These are phyloP conservation scores for Priceomyces medius DNA, from an alignment of 805 yeast genomes.

Conservation along the genomic window DNA sequence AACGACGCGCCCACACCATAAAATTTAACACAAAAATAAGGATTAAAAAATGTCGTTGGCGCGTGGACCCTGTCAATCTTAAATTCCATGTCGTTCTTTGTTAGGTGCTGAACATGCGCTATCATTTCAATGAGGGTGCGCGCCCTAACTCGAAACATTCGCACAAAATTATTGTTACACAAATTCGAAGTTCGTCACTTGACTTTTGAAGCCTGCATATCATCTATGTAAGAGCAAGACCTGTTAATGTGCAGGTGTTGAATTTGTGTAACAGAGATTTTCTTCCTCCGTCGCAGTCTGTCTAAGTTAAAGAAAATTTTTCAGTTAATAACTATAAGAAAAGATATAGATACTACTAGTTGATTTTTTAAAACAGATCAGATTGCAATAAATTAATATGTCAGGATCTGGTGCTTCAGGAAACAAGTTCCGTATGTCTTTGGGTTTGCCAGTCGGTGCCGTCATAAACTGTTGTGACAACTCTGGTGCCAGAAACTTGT, in stretches of 20 bases:
- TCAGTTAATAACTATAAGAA: slow-evolving; percentile 1
- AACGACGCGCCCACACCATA: background rate
- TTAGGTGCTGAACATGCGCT: no score
- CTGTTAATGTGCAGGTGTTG: background rate
- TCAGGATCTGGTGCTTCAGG: slow-evolving; percentile 97
- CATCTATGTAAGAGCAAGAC: background rate
- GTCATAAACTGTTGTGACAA: slow-evolving; percentile 99
- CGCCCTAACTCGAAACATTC: no score
- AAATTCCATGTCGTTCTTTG: no score
- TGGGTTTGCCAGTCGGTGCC: slow-evolving; percentile 99
- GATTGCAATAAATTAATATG: slow-evolving; percentile 50
- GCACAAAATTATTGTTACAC: background rate
- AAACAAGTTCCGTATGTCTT: slow-evolving; percentile 99
- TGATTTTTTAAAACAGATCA: slow-evolving; percentile 11
- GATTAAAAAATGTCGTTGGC: background rate
- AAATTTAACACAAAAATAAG: no score
- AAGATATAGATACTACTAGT: background rate
- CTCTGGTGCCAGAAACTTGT: slow-evolving; percentile 99
- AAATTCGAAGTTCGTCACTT: background rate
- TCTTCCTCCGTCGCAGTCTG: background rate
- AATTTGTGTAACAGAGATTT: slow-evolving; percentile 3
- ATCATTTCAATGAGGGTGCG: no score
- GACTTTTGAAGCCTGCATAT: background rate
- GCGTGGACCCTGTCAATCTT: no score
- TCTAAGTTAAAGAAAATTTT: slow-evolving; percentile 2